phyloP scores from a whole-genome alignment of 2,329 filamentous ascomycete genomes.

The Aureobasidium sp. region DNA sequence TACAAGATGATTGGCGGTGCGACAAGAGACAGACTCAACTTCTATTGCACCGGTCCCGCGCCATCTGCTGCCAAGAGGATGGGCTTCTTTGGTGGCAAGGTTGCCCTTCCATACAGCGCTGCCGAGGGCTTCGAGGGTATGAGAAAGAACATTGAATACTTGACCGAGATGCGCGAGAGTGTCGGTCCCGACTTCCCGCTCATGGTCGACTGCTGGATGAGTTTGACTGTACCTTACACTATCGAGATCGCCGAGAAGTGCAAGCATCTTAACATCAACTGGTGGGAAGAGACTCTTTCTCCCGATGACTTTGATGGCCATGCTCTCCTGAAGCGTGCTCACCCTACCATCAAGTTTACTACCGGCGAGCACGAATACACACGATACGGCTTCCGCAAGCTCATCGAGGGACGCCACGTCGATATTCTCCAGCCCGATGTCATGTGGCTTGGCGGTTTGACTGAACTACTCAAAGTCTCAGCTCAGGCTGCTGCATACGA shows the following conservation, averaged over 20 bases:
- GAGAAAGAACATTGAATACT: constrained; percentile 82
- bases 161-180: constrained; percentile 73
- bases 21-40: constrained; percentile 75
- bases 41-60: constrained; percentile 91
- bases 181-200: constrained; percentile 87
- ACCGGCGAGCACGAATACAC: constrained; percentile 96
- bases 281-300: constrained; percentile 92
- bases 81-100: constrained; percentile 88
- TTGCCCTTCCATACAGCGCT: constrained; percentile 81
- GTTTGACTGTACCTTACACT: constrained; percentile 83
- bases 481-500: constrained; percentile 90
- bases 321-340: constrained; percentile 79
- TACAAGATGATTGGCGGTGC: constrained; percentile 91
- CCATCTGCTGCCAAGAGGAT: constrained; percentile 72
- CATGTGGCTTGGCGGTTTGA: constrained; percentile 94
- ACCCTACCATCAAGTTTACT: constrained; percentile 87
- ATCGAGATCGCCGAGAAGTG: constrained; percentile 83
- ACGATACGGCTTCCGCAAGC: constrained; percentile 87
- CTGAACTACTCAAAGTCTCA: constrained; percentile 81
- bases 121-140: constrained; percentile 78
- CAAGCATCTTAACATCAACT: constrained; percentile 81
- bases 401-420: constrained; percentile 83
- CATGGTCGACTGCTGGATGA: constrained; percentile 98
- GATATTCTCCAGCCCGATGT: constrained; percentile 95
- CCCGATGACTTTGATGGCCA: constrained; percentile 92